Base-by-base conservation (phyloP, 257 asterid genomes). In the Cinchona pubescens region DNA sequence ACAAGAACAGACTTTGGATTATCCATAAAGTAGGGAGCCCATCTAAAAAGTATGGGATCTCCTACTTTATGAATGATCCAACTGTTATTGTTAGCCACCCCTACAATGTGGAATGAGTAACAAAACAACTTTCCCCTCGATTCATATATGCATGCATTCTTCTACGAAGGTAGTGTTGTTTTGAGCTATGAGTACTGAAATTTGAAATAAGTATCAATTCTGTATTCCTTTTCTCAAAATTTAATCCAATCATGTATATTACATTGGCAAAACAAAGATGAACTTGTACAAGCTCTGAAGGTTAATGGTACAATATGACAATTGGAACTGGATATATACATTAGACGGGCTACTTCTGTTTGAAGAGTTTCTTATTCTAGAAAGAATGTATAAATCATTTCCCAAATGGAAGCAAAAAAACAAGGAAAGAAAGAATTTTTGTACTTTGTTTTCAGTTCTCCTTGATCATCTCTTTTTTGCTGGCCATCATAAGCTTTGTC, bases 401-500 rank as follows among this genome's bases (percentile, higher is more conserved):
- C n/a, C 27, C 19, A 43, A 10, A 10, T 37, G 1, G 14, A 23
- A 10, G 45, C 3, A 13, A 15, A 69, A 15, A 58, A 12, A 23
- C 2, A 40, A 75, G 46, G 46, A 73, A 72, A 65, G 71, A 21
- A 56, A 71, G 75, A 49, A 43, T 59, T 38, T 12, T 13, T 53
- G 13, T 53, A 62, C 19, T 35, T 37, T 18, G 56, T 34, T 76
- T 69, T 51, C 37, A 43, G n/a, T 35, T 21, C 45, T 37, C 40
- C 14, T 45, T 32, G 30, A 3, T n/a, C 71, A 62, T 62, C 55
- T 56, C 62, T 25, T 55, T 9, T 56, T 19, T 21, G n/a, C 27
- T 51, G 27, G 27, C 32, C 58, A 49, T 58, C 58, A 56, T 58
- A 21, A 8, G 30, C 43, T 58, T 60, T 18, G 45, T 27, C 15